Percentiles rank a stretch among this genome's conserved stretches.
Conservation (phyloP, 192 early-diverging fungal genomes). For the Coemansia guatemalensis region DNA sequence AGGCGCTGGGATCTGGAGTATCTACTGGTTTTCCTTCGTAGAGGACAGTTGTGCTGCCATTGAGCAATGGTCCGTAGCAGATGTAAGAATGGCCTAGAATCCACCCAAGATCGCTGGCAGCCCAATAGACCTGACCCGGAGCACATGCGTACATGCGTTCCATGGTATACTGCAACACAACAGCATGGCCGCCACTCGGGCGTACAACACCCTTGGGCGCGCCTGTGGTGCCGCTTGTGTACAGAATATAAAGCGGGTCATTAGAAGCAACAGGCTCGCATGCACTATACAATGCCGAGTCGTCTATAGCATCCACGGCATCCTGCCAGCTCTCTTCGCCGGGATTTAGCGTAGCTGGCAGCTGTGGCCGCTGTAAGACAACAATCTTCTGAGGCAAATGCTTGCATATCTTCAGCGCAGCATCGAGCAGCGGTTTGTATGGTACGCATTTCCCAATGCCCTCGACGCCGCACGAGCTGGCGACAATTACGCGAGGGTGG, state of each 20-base stretch:
- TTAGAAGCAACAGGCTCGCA: slow-evolving; percentile 62
- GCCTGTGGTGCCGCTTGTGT: slow-evolving; percentile 75
- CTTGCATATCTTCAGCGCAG: slow-evolving; percentile 59
- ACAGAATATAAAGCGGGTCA: slow-evolving; percentile 83
- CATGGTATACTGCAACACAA: slow-evolving; percentile 70
- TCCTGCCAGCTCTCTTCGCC: slow-evolving; percentile 26
- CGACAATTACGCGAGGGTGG: slow-evolving; percentile 71
- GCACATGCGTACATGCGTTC: slow-evolving; percentile 67
- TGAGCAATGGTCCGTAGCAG: slow-evolving; percentile 77
- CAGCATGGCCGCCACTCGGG: slow-evolving; percentile 67
- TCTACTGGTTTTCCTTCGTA: slow-evolving; percentile 87
- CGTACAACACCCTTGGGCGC: slow-evolving; percentile 69
- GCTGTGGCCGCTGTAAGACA: slow-evolving; percentile 65
- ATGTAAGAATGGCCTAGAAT: slow-evolving; percentile 84
- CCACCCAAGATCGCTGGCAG: slow-evolving; percentile 87
- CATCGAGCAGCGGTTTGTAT: slow-evolving; percentile 78
- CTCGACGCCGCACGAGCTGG: slow-evolving; percentile 79
- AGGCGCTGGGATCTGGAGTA: slow-evolving; percentile 74
- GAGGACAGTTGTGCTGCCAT: slow-evolving; percentile 74
- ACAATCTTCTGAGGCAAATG: slow-evolving; percentile 51
- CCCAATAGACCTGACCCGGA: slow-evolving; percentile 74
- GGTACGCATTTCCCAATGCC: slow-evolving; percentile 64
- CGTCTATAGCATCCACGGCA: slow-evolving; percentile 60
- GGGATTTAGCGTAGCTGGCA: slow-evolving; percentile 53
- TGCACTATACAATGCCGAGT: slow-evolving; percentile 31